phyloP scores from a whole-genome alignment of 2,329 filamentous ascomycete genomes.

The Helicocarpus griseus region DNA sequence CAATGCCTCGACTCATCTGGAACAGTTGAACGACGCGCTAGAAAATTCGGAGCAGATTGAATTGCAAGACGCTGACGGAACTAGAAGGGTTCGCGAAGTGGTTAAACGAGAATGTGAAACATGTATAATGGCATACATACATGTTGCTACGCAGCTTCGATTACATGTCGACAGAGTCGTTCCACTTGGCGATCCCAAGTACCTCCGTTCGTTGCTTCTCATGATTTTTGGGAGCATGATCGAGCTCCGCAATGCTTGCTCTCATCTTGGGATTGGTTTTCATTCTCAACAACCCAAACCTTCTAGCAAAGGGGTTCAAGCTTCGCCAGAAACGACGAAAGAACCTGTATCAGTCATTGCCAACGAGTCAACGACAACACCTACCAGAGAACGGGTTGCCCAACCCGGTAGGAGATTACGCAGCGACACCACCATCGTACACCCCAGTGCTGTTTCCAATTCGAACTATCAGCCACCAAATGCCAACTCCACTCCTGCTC shows the following conservation, averaged over 20 bases:
- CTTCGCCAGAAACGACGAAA: constrained; percentile 21
- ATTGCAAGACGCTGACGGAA: constrained; percentile 42
- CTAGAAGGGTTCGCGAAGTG: constrained; percentile 28
- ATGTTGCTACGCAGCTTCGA: constrained; percentile 41
- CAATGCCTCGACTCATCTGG: constrained; percentile 46
- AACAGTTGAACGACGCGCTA: constrained; percentile 46
- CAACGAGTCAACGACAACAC: constrained; percentile 28
- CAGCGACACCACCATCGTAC: constrained; percentile 43
- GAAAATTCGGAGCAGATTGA: constrained; percentile 40
- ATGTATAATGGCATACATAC: constrained; percentile 41
- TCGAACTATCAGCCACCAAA: constrained; percentile 17
- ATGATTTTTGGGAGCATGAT: constrained; percentile 49
- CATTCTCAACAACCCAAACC: constrained; percentile 19
- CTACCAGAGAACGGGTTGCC: constrained; percentile 38
- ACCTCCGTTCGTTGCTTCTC: constrained; percentile 50
- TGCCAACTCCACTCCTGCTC: constrained; percentile 23
- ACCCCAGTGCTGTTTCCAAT: constrained; percentile 29
- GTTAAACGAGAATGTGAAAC: constrained; percentile 39
- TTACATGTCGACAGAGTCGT: constrained; percentile 42
- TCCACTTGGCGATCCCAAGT: constrained; percentile 46
- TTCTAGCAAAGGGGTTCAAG: constrained; percentile 1
- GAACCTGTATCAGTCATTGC: constrained; percentile 21
- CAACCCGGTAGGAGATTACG: constrained; percentile 36
- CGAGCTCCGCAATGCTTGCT: constrained; percentile 51
- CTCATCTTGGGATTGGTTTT: constrained; percentile 35